Evolutionary conservation across 306 rosid genomes (phyloP).

Genomic region (Purshia tridentata): DNA sequence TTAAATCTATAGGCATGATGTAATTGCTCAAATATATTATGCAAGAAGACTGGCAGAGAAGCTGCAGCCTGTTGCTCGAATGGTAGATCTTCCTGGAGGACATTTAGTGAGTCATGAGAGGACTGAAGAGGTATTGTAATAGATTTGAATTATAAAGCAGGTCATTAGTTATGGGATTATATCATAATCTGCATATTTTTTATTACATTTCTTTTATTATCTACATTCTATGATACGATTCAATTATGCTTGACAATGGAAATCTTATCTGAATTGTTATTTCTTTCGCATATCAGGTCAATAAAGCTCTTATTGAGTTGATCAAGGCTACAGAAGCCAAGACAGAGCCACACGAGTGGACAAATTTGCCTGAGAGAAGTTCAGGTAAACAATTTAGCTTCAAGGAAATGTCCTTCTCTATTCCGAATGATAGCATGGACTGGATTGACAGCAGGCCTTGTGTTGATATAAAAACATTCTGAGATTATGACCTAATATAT

Average conservation of each 20-base stretch:
- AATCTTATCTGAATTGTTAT: constrained; percentile 16
- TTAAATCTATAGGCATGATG: constrained; percentile 60
- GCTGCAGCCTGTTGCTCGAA: constrained; percentile 79
- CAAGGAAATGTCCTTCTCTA: constrained; percentile 1
- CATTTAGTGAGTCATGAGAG: constrained; percentile 95
- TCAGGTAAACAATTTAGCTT: constrained; percentile 45
- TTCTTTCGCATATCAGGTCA: constrained; percentile 57
- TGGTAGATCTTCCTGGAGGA: constrained; percentile 94
- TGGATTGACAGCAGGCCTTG: constrained; percentile 20
- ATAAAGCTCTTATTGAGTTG: constrained; percentile 73
- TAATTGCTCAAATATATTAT: constrained; percentile 76
- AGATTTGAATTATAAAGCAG: neutral
- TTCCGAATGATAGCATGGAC: constrained; percentile 21
- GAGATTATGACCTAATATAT: constrained; percentile 9
- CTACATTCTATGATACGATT: neutral
- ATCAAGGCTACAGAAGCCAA: constrained; percentile 65
- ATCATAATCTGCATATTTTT: neutral
- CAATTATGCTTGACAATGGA: constrained; percentile 16
- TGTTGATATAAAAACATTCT: neutral
- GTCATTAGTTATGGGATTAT: neutral
- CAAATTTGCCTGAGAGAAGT: constrained; percentile 54
- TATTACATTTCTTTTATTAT: neutral
- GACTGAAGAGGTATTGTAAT: constrained; percentile 63
- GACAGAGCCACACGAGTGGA: constrained; percentile 72
- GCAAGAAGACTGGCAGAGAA: constrained; percentile 81